phyloP scores from a whole-genome alignment of 1,139 yeast genomes.

The Zygotorulaspora mrakii region DNA sequence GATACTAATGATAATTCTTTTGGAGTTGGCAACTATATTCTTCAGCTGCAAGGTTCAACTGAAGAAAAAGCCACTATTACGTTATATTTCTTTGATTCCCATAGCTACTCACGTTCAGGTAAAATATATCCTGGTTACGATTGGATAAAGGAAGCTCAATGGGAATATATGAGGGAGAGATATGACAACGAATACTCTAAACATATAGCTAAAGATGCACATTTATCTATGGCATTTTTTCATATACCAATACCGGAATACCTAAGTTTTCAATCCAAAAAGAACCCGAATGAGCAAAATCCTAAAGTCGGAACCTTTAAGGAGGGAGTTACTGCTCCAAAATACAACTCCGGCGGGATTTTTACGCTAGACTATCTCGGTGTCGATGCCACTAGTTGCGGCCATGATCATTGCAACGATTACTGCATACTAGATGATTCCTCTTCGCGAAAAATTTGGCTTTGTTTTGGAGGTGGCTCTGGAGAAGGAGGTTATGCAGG shows the following conservation, averaged over 20 bases:
- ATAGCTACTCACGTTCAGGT: constrained; percentile 61
- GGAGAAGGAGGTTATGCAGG: constrained; percentile 97
- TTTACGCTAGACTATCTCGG: constrained; percentile 56
- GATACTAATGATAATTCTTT: constrained; percentile 43
- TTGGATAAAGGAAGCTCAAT: constrained; percentile 74
- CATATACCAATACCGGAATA: constrained; percentile 92
- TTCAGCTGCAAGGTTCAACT: constrained; percentile 36
- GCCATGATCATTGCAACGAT: constrained; percentile 95
- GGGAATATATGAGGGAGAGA: constrained; percentile 52
- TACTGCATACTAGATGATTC: constrained; percentile 55
- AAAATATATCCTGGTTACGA: constrained; percentile 77
- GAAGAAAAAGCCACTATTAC: constrained; percentile 49
- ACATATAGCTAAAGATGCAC: constrained; percentile 37
- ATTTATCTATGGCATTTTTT: constrained; percentile 80
- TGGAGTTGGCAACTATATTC: constrained; percentile 77
- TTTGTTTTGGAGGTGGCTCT: constrained; percentile 88
- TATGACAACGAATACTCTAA: constrained; percentile 28
- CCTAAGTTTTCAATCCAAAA: constrained; percentile 41
- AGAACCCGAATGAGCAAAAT: constrained; percentile 32
- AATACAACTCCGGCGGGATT: constrained; percentile 62
- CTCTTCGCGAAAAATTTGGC: constrained; percentile 56
- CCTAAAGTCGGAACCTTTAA: constrained; percentile 54
- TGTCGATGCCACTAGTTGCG: constrained; percentile 70
- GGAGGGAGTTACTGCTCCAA: constrained; percentile 80
- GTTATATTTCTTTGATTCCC: constrained; percentile 78